Conservation (phyloP, 2,329 filamentous ascomycete species). For the Achaetomium macrosporum region DNA sequence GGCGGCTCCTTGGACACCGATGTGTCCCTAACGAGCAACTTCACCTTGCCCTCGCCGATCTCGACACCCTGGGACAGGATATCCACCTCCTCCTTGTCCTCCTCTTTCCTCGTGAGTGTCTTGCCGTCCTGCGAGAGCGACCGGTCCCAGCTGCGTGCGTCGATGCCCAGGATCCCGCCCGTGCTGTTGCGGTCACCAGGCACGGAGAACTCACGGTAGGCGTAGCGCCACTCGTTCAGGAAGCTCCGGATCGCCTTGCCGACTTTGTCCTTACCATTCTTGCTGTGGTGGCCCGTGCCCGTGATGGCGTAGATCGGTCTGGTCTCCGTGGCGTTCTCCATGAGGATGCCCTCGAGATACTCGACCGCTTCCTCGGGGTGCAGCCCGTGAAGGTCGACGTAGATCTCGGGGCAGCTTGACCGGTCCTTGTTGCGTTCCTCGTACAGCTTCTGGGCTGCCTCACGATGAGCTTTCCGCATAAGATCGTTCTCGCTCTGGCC, state of each 20-base stretch:
- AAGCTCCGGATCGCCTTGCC: conserved; percentile 88
- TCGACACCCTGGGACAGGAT: conserved; percentile 61
- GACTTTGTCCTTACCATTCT: conserved; percentile 98
- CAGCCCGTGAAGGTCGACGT: conserved; percentile 95
- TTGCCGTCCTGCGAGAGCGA: conserved; percentile 44
- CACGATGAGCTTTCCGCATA: conserved; percentile 94
- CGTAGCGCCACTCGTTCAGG: conserved; percentile 92
- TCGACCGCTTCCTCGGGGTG: conserved; percentile 95
- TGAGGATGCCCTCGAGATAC: conserved; percentile 81
- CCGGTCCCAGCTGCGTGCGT: conserved; percentile 63
- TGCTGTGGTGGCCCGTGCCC: conserved; percentile 93
- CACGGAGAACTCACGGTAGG: conserved; percentile 92
- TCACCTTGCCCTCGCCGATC: conserved; percentile 61
- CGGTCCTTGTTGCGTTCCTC: conserved; percentile 81
- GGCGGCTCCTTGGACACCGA: conserved; percentile 40
- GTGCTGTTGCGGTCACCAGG: conserved; percentile 81
- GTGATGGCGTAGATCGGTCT: conserved; percentile 91
- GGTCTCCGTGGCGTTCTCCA: conserved; percentile 69
- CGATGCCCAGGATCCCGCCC: conserved; percentile 69
- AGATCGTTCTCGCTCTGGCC: conserved; percentile 95
- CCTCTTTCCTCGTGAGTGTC: conserved; percentile 35
- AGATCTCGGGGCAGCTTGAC: conserved; percentile 62
- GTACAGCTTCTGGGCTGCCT: conserved; percentile 86
- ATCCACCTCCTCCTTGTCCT: conserved; percentile 42
- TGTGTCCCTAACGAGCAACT: conserved; percentile 54